A percentile compares a stretch with the other conserved stretches of the same genome.
These are phyloP conservation scores for Carallia brachiata DNA, from an alignment of 345 rosid species.

Conservation along the genomic window DNA sequence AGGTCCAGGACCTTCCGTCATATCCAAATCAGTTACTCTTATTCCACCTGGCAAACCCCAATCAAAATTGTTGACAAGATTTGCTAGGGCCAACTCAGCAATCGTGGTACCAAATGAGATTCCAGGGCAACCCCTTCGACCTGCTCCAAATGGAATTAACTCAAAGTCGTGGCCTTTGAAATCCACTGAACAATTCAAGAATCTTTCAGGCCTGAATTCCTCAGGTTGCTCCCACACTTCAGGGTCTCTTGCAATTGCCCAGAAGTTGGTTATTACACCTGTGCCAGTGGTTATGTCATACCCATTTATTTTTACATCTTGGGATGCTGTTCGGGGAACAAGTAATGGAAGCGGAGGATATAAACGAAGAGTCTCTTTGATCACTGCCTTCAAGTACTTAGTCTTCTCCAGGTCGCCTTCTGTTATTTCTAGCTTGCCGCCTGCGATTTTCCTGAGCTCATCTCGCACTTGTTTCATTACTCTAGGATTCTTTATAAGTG, in stretches of 20 bases:
- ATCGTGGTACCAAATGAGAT: constrained; percentile 9
- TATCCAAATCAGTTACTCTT: constrained; percentile 25
- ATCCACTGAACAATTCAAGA: constrained; percentile 27
- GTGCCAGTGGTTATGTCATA: constrained; percentile 32
- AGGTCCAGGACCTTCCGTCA: constrained; percentile 26
- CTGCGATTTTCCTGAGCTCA: constrained; percentile 18
- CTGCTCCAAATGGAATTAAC: constrained; percentile 40
- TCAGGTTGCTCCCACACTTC: constrained; percentile 24
- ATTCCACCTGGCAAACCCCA: constrained; percentile 31
- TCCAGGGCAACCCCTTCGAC: constrained; percentile 40
- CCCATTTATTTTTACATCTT: constrained; percentile 22
- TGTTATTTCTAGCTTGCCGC: background rate
- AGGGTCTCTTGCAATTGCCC: constrained; percentile 40
- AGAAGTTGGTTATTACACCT: constrained; percentile 20
- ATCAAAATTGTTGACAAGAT: constrained; percentile 27
- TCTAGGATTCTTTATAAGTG: constrained; percentile 29
- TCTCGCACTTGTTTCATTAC: constrained; percentile 23
- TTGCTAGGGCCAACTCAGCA: constrained; percentile 28
- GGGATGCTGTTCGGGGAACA: constrained; percentile 22
- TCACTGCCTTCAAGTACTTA: constrained; percentile 31
- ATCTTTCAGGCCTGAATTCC: constrained; percentile 37
- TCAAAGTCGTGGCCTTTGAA: constrained; percentile 32
- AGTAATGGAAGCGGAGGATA: constrained; percentile 42
- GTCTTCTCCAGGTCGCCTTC: constrained; percentile 18
- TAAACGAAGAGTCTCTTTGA: constrained; percentile 39